A percentile compares a stretch with the other conserved stretches of the same genome.
Conservation (phyloP, 2,329 filamentous ascomycete genomes). For the Dactylonectria macrodidyma region DNA sequence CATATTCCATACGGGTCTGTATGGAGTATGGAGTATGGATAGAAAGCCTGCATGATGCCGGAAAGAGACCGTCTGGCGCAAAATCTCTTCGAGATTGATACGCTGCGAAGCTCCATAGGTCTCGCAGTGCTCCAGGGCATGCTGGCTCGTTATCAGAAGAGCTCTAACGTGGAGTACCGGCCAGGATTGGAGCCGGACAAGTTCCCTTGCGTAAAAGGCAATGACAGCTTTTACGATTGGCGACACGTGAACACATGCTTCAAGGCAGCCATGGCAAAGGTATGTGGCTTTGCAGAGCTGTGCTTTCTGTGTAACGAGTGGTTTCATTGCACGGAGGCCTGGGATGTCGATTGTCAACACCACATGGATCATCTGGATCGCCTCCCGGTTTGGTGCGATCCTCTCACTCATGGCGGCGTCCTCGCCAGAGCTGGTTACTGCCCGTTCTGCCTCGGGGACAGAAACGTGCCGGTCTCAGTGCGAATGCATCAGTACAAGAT, state of each 20-base stretch:
- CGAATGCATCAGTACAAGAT: not conserved
- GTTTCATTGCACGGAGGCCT: not conserved
- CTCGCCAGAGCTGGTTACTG: slow-evolving; percentile 2
- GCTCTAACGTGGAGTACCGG: not conserved
- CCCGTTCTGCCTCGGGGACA: slow-evolving; percentile 2
- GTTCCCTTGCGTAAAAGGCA: not conserved
- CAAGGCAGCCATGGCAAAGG: not conserved
- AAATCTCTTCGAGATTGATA: slow-evolving; percentile 9
- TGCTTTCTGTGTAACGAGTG: slow-evolving; percentile 12
- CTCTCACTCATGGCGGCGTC: slow-evolving; percentile 3
- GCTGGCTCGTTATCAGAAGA: slow-evolving; percentile 9
- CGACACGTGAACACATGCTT: not conserved
- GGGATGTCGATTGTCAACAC: not conserved
- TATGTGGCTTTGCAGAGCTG: slow-evolving; percentile 2
- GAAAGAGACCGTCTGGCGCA: slow-evolving; percentile 10
- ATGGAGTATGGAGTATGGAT: no score
- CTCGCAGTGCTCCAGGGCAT: slow-evolving; percentile 5
- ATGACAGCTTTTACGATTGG: slow-evolving; percentile 3
- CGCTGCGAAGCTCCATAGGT: not conserved
- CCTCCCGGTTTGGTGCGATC: not conserved
- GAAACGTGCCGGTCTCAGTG: not conserved
- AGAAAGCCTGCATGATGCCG: no score
- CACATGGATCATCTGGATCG: not conserved
- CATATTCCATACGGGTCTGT: no score
- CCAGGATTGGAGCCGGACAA: slow-evolving; percentile 6